phyloP scores from a whole-genome alignment of 371 early-diverging fungal genomes.

The Mortierella sp. region DNA sequence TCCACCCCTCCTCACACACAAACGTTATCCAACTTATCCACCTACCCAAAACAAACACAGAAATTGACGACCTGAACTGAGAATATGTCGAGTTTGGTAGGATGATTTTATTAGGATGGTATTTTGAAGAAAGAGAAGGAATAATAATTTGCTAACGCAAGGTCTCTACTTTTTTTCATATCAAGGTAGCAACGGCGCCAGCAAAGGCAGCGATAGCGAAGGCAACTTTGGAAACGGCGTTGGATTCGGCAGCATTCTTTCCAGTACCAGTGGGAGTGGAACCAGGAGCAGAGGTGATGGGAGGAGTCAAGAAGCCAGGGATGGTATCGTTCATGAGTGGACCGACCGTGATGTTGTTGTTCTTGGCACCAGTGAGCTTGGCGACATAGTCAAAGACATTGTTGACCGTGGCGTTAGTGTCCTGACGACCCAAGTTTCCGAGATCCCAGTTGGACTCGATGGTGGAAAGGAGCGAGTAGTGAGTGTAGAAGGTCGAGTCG shows the following conservation, averaged over 20 bases:
- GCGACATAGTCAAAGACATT: conserved; percentile 61
- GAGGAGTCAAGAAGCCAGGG: conserved; percentile 59
- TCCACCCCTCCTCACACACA: too few relatives aligned
- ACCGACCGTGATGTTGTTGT: conserved; percentile 52
- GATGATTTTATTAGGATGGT: background rate
- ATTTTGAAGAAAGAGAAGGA: background rate
- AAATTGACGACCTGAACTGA: background rate
- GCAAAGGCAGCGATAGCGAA: conserved; percentile 15
- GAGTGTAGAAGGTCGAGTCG: conserved; percentile 68
- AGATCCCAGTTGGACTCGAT: conserved; percentile 76
- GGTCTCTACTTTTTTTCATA: conserved; percentile 13
- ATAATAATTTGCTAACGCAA: background rate
- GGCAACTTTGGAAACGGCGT: conserved; percentile 20
- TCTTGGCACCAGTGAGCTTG: conserved; percentile 49
- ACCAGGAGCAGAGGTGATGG: conserved; percentile 11
- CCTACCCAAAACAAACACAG: background rate
- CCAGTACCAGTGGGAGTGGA: conserved; percentile 11
- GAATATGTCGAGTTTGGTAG: background rate
- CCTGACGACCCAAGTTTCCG: conserved; percentile 69
- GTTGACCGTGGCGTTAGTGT: conserved; percentile 55
- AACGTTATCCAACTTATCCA: background rate
- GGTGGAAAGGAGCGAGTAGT: conserved; percentile 73
- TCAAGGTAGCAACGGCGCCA: conserved; percentile 24
- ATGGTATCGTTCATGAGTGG: conserved; percentile 54
- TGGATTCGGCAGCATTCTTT: conserved; percentile 19